Evolutionary conservation across 225 moss, liverwort and hornwort species (phyloP).

Genomic region (Ulota crispa): DNA sequence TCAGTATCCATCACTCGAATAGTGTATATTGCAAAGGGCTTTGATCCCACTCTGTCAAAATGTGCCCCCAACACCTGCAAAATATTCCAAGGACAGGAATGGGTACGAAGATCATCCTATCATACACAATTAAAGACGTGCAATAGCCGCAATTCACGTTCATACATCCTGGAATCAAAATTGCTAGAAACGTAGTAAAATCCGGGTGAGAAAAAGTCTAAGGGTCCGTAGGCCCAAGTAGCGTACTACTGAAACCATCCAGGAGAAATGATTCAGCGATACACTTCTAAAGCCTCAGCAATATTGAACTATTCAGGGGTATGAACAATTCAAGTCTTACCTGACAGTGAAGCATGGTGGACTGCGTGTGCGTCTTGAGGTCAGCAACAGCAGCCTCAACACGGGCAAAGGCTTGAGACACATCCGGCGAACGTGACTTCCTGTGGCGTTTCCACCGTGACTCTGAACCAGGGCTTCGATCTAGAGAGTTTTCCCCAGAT

Average conservation of each 20-base stretch:
- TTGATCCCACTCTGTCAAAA: conserved; percentile 80
- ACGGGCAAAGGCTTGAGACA: conserved; percentile 27
- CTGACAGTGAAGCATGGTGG: conserved; percentile 46
- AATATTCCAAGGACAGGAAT: not conserved
- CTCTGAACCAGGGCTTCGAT: conserved; percentile 29
- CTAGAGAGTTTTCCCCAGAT: conserved; percentile 35
- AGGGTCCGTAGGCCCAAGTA: not conserved
- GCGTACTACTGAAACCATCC: not conserved
- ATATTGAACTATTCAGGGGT: not conserved
- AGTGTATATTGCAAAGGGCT: conserved; percentile 82
- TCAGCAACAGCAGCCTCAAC: conserved; percentile 31
- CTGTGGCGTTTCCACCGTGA: conserved; percentile 40
- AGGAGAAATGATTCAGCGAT: not conserved
- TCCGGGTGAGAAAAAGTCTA: not conserved
- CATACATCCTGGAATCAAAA: not conserved
- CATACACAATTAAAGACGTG: not conserved
- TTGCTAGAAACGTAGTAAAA: conserved; percentile 9
- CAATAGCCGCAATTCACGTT: not conserved
- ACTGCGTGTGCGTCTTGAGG: conserved; percentile 14
- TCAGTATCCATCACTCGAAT: conserved; percentile 79
- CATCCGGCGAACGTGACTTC: conserved; percentile 33
- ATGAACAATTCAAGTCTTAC: conserved; percentile 23
- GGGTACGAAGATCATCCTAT: not conserved
- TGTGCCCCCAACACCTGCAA: conserved; percentile 77
- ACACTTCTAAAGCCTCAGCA: not conserved